Conservation (phyloP, 768 basidiomycete species). For the Hortiboletus flavorubellus region DNA sequence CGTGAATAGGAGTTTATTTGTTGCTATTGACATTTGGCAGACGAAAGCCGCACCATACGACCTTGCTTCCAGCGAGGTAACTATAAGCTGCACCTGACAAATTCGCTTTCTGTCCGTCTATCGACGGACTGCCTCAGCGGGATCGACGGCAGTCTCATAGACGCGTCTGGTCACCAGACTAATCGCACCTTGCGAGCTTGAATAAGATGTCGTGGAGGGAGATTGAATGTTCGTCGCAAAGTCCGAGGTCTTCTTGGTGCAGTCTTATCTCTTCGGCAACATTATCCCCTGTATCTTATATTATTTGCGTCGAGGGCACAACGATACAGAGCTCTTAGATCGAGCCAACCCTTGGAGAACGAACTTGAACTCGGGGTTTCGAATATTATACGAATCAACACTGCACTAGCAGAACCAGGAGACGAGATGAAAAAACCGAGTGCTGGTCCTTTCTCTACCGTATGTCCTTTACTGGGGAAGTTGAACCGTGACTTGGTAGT, state of each 20-base stretch:
- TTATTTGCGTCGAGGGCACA: neutral
- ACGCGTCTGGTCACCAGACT: no score
- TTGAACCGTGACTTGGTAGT: slow-evolving; percentile 20
- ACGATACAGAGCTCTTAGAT: no score
- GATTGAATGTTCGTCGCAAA: neutral
- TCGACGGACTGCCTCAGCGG: no score
- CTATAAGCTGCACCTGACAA: no score
- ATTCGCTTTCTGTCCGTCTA: no score
- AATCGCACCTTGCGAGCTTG: no score
- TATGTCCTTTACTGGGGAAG: slow-evolving; percentile 1
- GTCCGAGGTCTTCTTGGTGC: neutral
- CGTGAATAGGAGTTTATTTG: no score
- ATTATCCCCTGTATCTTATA: no score
- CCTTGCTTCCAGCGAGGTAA: no score
- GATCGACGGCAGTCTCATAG: no score
- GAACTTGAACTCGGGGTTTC: neutral
- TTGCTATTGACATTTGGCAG: no score
- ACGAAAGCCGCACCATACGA: no score
- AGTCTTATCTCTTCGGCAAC: neutral
- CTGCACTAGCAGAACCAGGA: neutral
- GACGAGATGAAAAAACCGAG: neutral
- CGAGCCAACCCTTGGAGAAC: neutral
- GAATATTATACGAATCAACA: neutral
- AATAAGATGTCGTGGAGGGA: neutral
- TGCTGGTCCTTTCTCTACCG: neutral